Conservation (phyloP, 2,329 filamentous ascomycete species). For the Nothopassalora personata region DNA sequence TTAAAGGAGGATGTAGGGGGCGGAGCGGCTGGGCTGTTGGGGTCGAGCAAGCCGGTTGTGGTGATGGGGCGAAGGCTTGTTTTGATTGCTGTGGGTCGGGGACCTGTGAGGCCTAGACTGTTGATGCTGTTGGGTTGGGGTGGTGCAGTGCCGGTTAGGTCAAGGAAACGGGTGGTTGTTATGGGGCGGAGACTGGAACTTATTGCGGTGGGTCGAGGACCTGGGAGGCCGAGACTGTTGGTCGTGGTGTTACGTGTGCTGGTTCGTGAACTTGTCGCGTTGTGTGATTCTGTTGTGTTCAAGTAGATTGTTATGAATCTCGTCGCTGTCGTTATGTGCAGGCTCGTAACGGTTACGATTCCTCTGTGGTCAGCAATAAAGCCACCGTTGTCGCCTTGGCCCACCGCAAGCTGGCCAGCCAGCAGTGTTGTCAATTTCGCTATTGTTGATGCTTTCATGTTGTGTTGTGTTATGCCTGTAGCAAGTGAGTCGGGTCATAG, state of each 20-base stretch:
- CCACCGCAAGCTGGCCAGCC: constrained; percentile 9
- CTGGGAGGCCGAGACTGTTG: not conserved
- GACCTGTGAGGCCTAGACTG: not conserved
- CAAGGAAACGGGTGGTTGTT: not conserved
- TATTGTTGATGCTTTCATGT: constrained; percentile 5
- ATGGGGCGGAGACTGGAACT: not conserved
- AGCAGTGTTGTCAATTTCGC: constrained; percentile 3
- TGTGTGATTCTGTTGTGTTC: not conserved
- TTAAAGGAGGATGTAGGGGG: not conserved
- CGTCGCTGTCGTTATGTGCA: not conserved
- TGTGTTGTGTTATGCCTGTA: not conserved
- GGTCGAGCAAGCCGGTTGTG: not conserved
- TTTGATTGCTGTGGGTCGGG: not conserved
- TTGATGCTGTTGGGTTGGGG: not conserved
- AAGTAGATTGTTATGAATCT: not conserved
- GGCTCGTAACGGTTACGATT: not conserved
- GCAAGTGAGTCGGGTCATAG: too few species aligned
- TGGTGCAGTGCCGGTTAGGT: not conserved
- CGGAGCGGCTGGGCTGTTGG: not conserved
- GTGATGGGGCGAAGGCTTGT: not conserved
- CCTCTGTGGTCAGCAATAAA: not conserved
- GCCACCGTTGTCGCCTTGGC: not conserved
- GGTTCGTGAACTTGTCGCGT: not conserved
- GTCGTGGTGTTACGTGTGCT: not conserved
- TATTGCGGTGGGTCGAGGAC: not conserved